Conservation (phyloP, 306 rosid genomes). For the Begonia masoniana region DNA sequence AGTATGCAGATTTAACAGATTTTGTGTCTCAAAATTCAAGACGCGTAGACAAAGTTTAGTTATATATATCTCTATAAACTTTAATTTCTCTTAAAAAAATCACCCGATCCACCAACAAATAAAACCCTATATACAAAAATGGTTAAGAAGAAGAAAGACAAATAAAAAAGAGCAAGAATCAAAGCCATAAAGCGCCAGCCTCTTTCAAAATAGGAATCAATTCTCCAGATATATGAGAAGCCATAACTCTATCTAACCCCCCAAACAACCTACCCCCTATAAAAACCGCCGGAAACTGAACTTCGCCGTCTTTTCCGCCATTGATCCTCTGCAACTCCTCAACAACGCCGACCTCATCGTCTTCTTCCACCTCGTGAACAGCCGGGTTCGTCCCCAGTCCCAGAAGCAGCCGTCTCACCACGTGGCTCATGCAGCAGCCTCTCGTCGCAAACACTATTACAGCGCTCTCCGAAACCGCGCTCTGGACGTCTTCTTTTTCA, state of each 20-base stretch:
- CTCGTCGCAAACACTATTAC: slow-evolving; percentile 36
- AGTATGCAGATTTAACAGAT: no score
- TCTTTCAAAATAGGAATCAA: slow-evolving; percentile 48
- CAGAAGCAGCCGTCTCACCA: slow-evolving; percentile 38
- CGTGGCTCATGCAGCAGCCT: slow-evolving; percentile 63
- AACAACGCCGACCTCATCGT: slow-evolving; percentile 22
- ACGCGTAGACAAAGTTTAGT: no score
- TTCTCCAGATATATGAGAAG: slow-evolving; percentile 60
- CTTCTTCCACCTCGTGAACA: slow-evolving; percentile 40
- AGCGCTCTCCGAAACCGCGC: slow-evolving; percentile 38
- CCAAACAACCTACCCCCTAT: slow-evolving; percentile 50
- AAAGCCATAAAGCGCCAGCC: slow-evolving; percentile 64
- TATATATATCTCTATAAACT: no score
- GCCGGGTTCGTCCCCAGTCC: slow-evolving; percentile 51
- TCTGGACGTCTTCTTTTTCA: background rate
- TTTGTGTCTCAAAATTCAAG: no score
- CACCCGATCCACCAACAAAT: no score
- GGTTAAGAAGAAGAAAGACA: background rate
- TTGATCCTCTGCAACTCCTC: slow-evolving; percentile 22
- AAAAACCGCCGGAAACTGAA: slow-evolving; percentile 44
- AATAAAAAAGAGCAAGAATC: background rate
- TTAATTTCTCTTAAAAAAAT: no score
- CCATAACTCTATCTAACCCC: slow-evolving; percentile 51
- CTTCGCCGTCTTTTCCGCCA: background rate
- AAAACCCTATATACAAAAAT: background rate